These are phyloP conservation scores for Colletotrichum chlorophyti DNA, from an alignment of 2,329 filamentous ascomycete genomes.

Conservation along the genomic window DNA sequence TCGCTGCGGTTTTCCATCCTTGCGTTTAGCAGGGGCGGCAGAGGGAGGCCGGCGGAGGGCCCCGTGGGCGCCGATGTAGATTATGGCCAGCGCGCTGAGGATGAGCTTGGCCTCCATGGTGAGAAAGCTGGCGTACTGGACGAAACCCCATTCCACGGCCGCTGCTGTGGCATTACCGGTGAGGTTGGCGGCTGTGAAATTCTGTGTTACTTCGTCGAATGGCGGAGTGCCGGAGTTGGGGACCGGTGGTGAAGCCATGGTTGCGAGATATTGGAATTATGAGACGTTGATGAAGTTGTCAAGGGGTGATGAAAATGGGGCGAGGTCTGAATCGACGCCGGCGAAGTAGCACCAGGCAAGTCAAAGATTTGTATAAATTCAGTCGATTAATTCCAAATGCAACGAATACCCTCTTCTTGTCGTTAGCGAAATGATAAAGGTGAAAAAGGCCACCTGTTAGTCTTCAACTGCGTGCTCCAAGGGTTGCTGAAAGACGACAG, in stretches of 20 bases:
- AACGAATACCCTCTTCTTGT: too few relatives aligned
- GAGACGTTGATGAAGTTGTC: background rate
- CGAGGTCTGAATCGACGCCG: too few relatives aligned
- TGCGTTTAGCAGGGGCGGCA: constrained; percentile 64
- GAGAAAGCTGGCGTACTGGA: constrained; percentile 37
- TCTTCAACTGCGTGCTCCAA: background rate
- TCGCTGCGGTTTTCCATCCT: constrained; percentile 46
- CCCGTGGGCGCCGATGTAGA: constrained; percentile 85
- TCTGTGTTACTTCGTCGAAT: constrained; percentile 40
- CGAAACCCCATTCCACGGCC: constrained; percentile 43
- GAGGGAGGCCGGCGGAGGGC: constrained; percentile 84
- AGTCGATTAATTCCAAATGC: too few relatives aligned
- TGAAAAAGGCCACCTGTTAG: constrained; percentile 15
- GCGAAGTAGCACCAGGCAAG: too few relatives aligned
- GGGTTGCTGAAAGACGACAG: background rate
- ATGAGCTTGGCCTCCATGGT: constrained; percentile 54
- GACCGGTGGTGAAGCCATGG: constrained; percentile 24
- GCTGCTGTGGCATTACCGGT: constrained; percentile 39
- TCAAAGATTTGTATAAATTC: too few relatives aligned
- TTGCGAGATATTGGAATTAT: background rate
- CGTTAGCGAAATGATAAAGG: too few relatives aligned
- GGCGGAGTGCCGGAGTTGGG: constrained; percentile 13
- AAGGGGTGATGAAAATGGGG: too few relatives aligned
- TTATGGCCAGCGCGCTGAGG: constrained; percentile 77
- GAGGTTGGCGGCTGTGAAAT: constrained; percentile 28